Evolutionary conservation across 345 rosid species (phyloP).

Genomic region (Eucalyptus curtisii): DNA sequence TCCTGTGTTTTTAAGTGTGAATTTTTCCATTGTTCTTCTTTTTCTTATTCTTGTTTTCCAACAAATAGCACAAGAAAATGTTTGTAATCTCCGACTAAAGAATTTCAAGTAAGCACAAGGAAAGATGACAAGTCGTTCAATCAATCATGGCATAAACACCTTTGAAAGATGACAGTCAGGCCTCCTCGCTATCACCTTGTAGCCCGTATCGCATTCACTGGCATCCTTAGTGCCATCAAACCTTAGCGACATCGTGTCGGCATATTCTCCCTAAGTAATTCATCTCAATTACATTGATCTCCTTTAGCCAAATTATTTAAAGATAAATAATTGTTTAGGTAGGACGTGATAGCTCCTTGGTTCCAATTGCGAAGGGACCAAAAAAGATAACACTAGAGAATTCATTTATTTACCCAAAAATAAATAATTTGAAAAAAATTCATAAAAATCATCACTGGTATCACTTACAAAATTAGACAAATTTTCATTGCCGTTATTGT

Average conservation of each 20-base stretch:
- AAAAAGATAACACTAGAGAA: neutral
- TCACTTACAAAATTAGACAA: neutral
- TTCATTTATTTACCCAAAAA: neutral
- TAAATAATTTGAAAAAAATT: no score
- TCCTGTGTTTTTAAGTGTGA: neutral
- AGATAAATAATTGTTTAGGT: neutral
- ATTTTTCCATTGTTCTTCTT: neutral
- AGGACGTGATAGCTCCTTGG: neutral
- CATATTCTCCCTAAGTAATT: neutral
- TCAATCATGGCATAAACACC: neutral
- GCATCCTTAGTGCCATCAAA: neutral
- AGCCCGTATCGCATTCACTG: neutral
- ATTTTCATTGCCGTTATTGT: fast-evolving
- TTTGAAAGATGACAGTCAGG: neutral
- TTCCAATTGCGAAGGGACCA: neutral
- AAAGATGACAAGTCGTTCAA: neutral
- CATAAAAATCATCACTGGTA: neutral
- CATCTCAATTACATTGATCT: neutral
- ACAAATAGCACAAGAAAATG: neutral
- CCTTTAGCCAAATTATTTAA: neutral
- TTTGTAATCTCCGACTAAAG: neutral
- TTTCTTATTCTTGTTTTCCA: neutral
- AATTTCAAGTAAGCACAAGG: neutral
- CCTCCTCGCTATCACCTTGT: neutral
- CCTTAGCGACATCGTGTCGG: neutral